Conservation (phyloP, 176 grass and related monocot genomes). For the Oropetium thomaeum region DNA sequence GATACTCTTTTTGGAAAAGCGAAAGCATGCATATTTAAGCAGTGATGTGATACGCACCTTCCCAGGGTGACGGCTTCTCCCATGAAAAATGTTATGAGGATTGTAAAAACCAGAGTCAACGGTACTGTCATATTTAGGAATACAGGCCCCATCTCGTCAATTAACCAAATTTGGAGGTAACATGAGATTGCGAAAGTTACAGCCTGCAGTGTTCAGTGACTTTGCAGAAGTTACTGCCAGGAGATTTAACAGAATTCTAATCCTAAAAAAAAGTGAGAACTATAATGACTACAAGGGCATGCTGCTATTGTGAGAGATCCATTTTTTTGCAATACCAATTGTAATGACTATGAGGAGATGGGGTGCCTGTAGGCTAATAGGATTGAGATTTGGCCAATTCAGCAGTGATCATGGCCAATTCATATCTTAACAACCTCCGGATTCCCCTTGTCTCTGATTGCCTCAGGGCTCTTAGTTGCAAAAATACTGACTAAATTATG, state of each 20-base stretch:
- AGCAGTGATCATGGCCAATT: background rate
- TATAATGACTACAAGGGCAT: background rate
- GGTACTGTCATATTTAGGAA: conserved; percentile 45
- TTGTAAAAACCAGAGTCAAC: conserved; percentile 42
- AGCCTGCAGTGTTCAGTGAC: conserved; percentile 22
- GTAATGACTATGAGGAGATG: background rate
- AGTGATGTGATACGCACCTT: conserved; percentile 22
- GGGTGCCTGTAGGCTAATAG: background rate
- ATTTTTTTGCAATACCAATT: too few relatives aligned
- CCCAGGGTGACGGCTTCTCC: conserved; percentile 47
- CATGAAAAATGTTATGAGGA: conserved; percentile 31
- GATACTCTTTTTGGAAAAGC: background rate
- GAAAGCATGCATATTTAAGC: background rate
- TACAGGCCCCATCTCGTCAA: conserved; percentile 43
- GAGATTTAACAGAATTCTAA: background rate
- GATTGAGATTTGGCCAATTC: background rate
- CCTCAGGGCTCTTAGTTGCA: background rate
- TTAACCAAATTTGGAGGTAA: conserved; percentile 49
- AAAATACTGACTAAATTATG: background rate
- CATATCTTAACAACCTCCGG: background rate
- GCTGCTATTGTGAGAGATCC: background rate
- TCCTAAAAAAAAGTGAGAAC: background rate
- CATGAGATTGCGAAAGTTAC: conserved; percentile 25
- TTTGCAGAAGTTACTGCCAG: background rate
- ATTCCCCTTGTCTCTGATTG: background rate